A percentile compares a stretch with the other conserved stretches of the same genome.
These are phyloP conservation scores for Drosera spatulata DNA, from an alignment of 179 eudicot species.

Conservation along the genomic window DNA sequence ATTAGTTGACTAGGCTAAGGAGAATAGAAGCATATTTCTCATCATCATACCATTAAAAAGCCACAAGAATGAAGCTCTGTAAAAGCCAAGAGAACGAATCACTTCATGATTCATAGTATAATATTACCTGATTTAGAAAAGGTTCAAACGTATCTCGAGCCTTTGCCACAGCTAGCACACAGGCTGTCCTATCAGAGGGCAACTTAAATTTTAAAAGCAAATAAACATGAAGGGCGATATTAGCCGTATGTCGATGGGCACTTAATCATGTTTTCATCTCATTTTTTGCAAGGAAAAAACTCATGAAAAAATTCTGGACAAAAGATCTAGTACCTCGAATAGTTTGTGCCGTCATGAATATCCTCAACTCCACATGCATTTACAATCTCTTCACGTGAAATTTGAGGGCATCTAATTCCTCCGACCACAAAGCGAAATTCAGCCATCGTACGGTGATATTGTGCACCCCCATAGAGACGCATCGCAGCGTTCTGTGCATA, in stretches of 20 bases:
- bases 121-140: conserved; percentile 85
- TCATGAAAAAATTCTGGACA: no score
- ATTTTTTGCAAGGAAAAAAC: no score
- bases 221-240: no score
- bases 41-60: no score
- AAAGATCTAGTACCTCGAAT: conserved; percentile 52
- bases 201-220: no score
- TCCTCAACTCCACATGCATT: conserved; percentile 99
- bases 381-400: conserved; percentile 95
- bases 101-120: not conserved
- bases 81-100: not conserved
- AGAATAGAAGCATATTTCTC: no score
- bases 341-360: conserved; percentile 98
- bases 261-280: no score
- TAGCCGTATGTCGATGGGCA: no score
- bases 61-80: not conserved
- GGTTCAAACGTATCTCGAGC: conserved; percentile 99
- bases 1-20: no score
- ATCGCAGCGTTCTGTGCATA: conserved; percentile 80
- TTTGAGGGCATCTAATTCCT: conserved; percentile 95
- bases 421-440: conserved; percentile 97
- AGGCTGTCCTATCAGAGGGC: conserved; percentile 61
- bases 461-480: conserved; percentile 99
- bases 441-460: conserved; percentile 99
- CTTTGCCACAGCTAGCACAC: conserved; percentile 97